Evolutionary conservation across 345 rosid genomes (phyloP), one percentile per base, ranked within the genome.

Genomic region (Brassica cretica): DNA sequence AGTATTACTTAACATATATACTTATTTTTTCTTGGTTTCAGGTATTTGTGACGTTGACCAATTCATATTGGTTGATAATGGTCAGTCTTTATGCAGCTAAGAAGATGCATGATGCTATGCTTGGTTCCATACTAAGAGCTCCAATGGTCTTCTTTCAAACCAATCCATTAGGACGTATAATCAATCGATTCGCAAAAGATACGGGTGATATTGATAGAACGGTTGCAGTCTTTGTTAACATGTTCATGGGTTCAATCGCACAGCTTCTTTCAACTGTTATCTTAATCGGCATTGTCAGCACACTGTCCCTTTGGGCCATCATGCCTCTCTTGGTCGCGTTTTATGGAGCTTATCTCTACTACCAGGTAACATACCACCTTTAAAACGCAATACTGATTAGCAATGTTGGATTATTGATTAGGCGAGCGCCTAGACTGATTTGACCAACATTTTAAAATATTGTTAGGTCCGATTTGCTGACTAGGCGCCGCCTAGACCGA

Each of bases 71-170:
- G 99, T 82, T 95, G 86, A 87, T 95, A 76, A 82, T 87, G 68
- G 88, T 91, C 51, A 95, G 99, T 85, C 87, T 95, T 35, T 85
- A 88, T 83, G 99, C 99, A 24, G 97, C 99, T 60, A 95, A 56
- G 78, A 91, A 77, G 82, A 74, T 95, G 88, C 99, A 93, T 46
- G 89, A 95, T 71, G 90, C 92, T 68, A 93, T 95, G 96, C 99
- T 95, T 78, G 72, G 72, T 59, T 85, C 99, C 72, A 90, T 95
- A 73, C 85, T 95, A 68, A 89, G 99, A 83, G 97, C 98, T 72
- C 99, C 99, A 3, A 91, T 95, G 98, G 82, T 88, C 71, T 95
- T 95, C 83, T 95, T 95, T 82, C 98, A 93, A 68, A 95, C 99
- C 71, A 95, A 91, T 80, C 99, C 99, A 3, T 88, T 95, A 64